These are phyloP conservation scores for Talaromyces amestolkiae DNA, from an alignment of 2,329 filamentous ascomycete species.

Conservation along the genomic window DNA sequence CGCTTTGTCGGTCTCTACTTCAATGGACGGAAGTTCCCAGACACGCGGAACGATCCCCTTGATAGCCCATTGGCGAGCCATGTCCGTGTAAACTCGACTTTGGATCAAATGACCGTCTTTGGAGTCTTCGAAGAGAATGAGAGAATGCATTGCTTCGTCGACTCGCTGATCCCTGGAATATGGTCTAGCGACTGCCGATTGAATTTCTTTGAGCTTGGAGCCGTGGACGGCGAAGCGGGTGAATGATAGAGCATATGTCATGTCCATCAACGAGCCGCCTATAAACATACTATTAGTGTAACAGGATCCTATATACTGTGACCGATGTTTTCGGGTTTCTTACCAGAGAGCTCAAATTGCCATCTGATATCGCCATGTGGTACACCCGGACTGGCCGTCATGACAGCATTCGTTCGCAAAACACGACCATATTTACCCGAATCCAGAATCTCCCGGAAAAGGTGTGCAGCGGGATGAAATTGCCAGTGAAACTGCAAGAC, in stretches of 20 bases:
- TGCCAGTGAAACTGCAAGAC: constrained; percentile 37
- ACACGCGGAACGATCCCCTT: constrained; percentile 28
- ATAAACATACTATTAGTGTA: not conserved
- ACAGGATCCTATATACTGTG: too few species aligned
- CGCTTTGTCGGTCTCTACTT: constrained; percentile 33
- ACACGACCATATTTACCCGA: constrained; percentile 33
- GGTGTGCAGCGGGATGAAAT: constrained; percentile 44
- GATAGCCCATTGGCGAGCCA: constrained; percentile 27
- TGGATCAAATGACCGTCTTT: constrained; percentile 24
- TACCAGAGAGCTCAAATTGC: constrained; percentile 36
- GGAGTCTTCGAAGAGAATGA: constrained; percentile 28
- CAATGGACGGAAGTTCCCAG: constrained; percentile 35
- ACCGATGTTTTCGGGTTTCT: not conserved
- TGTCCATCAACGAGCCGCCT: constrained; percentile 42
- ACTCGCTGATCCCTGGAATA: constrained; percentile 29
- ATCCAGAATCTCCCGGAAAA: constrained; percentile 37
- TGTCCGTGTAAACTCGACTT: constrained; percentile 33
- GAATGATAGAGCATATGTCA: constrained; percentile 37
- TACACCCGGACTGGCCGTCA: constrained; percentile 28
- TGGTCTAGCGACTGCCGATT: constrained; percentile 29
- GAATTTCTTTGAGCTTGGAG: constrained; percentile 30
- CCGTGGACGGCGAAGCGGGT: constrained; percentile 34
- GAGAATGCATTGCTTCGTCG: constrained; percentile 34
- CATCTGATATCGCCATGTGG: constrained; percentile 38
- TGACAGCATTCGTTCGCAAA: constrained; percentile 28